Base-by-base conservation (phyloP, 1,139 yeast species). In the Zygosaccharomyces pseudobailii region DNA sequence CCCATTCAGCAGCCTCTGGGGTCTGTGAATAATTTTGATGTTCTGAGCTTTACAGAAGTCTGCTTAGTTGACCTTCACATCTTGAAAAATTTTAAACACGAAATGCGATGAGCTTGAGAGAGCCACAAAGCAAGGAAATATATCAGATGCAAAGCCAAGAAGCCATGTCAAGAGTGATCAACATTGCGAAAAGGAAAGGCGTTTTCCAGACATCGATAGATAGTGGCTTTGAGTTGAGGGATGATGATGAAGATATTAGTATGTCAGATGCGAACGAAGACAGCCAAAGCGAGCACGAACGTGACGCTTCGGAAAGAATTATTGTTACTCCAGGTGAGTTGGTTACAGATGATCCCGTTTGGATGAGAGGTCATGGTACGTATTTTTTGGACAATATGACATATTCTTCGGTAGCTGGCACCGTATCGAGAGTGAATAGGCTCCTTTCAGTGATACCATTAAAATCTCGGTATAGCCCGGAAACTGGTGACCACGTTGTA, bases 291-390 rank as follows among this genome's bases (percentile, higher is more conserved):
- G 38, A 56, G 40, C 56, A 57, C 7, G 58, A 55, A n/a, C 47
- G 51, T 3, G 56, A 56, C 32, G 58, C 56, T 24, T 54, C 59
- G 4, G 67, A 62, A 33, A 57, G 60, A 10, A 60, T 66, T 19
- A 69, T 84, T 9, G 96, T 92, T 17, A 88, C 97, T 0, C 99
- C 99, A 0, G 99, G 99, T n/a, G 97, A 94, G 64, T 71, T 90
- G 47, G 87, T 94, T 17, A 92, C 98, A 0, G 95, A 87, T 58
- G 98, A 94, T 62, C 89, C 96, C 6, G 78, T 85, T 4, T 92
- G 97, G 97, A 94, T 94, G 98, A 80, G 95, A 65, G 99, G 98
- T 30, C 99, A 94, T 65, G 98, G 98, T 3, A 94, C 98, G 0
- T 92, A 88, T 65, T 81, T 84, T 53, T 71, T 84, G 36, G 79